Evolutionary conservation across 139 green algal genomes (phyloP), one percentile per base, ranked within the genome.

Genomic region (Coelastrella sp.): DNA sequence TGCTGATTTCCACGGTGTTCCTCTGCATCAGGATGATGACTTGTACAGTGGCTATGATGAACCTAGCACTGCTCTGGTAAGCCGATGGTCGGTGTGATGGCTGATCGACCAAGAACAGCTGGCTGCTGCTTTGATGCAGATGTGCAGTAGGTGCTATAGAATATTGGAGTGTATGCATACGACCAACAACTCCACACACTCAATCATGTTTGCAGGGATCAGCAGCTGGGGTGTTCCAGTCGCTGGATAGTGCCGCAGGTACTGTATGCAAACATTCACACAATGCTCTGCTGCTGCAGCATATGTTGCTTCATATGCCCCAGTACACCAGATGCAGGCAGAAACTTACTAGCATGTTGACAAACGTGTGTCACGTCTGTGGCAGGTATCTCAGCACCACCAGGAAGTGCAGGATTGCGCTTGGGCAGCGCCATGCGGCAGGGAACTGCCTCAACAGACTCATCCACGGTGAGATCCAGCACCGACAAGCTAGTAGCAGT

Each of bases 11-110:
- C 53, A 9, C 30, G 53, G 53, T 27, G 19, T 45, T 21, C 27
- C 48, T 43, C 34, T 48, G 32, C 50, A 30, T 43, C 87, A 91
- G 87, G 89, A 93, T 8, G 90, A 94, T 27, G 91, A 94, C 40
- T 85, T 94, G 1, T 94, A 94, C 87, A 85, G 85, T 73, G 91
- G 91, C 19, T 94, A 94, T 74, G 91, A 93, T 38, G 87, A 92
- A n/a, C 25, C 45, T 6, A 51, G 37, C 25, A 27, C 21, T n/a
- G 60, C 32, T 67, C 25, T 40, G 41, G 62, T 77, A 19, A 62
- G 62, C 34, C 25, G 21, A 30, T 51, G 2, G n/a, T n/a, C n/a
- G n/a, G n/a, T n/a, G n/a, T n/a, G n/a, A n/a, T n/a, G n/a, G n/a
- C n/a, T n/a, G n/a, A n/a, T n/a, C n/a, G n/a, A n/a, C n/a, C n/a